A percentile compares a stretch with the other conserved stretches of the same genome.
phyloP scores from a whole-genome alignment of 495 filamentous ascomycete species.

The Tuber aestivum region DNA sequence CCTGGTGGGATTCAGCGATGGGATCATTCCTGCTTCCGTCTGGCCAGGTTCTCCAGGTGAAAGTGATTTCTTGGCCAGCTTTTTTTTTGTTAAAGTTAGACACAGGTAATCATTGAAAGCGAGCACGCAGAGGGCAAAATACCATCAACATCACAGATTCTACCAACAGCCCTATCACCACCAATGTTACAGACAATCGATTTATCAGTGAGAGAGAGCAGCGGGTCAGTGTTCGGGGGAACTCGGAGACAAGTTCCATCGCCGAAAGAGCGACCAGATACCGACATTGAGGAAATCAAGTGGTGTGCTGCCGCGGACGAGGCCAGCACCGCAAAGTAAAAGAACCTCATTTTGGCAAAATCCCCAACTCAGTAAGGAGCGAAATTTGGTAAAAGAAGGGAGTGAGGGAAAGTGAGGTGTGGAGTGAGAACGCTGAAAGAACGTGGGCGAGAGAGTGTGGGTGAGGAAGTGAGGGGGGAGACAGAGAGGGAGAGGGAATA shows the following conservation, averaged over 20 bases:
- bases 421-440: too few relatives aligned
- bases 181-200: constrained; percentile 61
- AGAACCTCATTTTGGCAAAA: background rate
- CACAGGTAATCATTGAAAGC: background rate
- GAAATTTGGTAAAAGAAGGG: constrained; percentile 2
- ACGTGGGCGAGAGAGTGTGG: background rate
- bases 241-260: constrained; percentile 66
- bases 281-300: constrained; percentile 59
- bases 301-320: constrained; percentile 51
- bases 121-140: background rate
- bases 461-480: background rate
- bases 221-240: constrained; percentile 54
- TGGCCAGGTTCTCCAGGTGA: constrained; percentile 59
- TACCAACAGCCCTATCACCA: constrained; percentile 18
- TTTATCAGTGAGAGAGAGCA: constrained; percentile 50
- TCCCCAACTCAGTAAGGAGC: background rate
- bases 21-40: constrained; percentile 52
- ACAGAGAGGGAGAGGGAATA: background rate
- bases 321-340: background rate
- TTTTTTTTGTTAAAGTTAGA: background rate
- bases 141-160: constrained; percentile 26
- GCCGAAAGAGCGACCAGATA: constrained; percentile 61
- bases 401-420: background rate
- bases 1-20: constrained; percentile 61
- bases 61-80: constrained; percentile 53